Evolutionary conservation across 2,329 filamentous ascomycete genomes (phyloP), one percentile per base, ranked within the genome.

Genomic region (Aspergillus oerlinghausenensis): DNA sequence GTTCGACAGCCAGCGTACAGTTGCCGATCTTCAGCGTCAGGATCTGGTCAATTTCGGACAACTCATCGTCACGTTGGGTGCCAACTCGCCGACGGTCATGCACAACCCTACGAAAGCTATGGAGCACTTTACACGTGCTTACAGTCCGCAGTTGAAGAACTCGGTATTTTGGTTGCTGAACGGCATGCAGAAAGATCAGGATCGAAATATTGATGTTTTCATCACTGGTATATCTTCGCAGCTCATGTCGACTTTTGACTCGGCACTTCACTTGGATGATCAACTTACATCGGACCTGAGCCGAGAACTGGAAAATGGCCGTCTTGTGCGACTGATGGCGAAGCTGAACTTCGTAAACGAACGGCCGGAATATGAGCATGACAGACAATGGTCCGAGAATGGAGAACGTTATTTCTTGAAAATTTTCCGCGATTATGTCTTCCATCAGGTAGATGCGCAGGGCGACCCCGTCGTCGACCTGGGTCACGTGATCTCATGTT

Each of bases 401-500:
- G 93, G 93, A 26, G 91, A 96, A 67, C 85, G 92, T 28, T 97
- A 96, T 72, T 89, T 90, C 70, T 80, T 99, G 62, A 97, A 96
- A 75, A 82, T 99, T 8, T 97, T 97, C 79, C 85, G 94, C 51
- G 94, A 99, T 75, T 97, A 95, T 67, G 90, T 97, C 43, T 99
- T 97, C 76, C 94, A 99, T 73, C 92, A 96, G 68, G 92, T 97
- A 11, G 92, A 97, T 70, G 83, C 84, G 29, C 86, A 90, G 56
- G 92, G 91, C 14, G 88, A 89, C 53, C 89, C 94, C 0, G 88
- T 92, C 1, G 80, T 96, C 4, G 90, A 97, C 69, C 79, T 97
- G 56, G 93, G 89, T 3, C 92, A 97, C 75, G 90, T 97, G 61
- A 74, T 99, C 49, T 84, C 83, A 26, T 93, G 88, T 68, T 76